Base-by-base conservation (phyloP, 257 asterid species). In the Jasminum sambac region DNA sequence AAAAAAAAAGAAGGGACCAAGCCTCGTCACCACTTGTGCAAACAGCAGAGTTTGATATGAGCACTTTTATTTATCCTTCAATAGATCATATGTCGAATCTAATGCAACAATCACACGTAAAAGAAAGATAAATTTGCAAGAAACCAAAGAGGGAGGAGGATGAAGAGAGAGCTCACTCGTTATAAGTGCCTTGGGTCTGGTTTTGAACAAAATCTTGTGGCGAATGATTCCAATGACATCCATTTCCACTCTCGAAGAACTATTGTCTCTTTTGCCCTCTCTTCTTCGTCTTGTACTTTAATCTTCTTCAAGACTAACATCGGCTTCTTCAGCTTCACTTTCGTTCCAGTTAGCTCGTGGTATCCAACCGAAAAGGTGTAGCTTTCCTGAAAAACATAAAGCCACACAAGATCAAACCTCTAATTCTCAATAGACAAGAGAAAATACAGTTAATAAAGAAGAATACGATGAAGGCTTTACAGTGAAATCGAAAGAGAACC, bases 171-270 rank as follows among this genome's bases (percentile, higher is more conserved):
- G 25, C 88, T 84, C 82, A 89, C 96, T 83, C 21, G 99, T 82
- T 73, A 91, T 94, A 26, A 91, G 90, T 39, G 99, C 96, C 82
- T 76, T 91, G 8, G 99, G 99, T 83, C 99, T 91, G 76, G 91
- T 91, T 79, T 89, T 94, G 87, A 91, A 94, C 68, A 94, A 65
- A 66, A 94, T 84, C 80, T 81, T 82, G 46, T 89, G 90, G 34
- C 93, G 91, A 78, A 94, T 87, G 41, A 94, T 75, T 43, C 99
- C 96, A 67, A 91, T 74, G 17, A 88, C 96, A 48, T 89, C 85
- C 73, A 91, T 37, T 63, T 91, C 96, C 72, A 81, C 89, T 66
- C 59, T 78, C n/a, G 82, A 44, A 12, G 84, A 77, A 55, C 68
- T 79, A 0, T 42, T 64, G 19, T 63, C 76, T 0, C 17, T 66